A percentile compares a stretch with the other conserved stretches of the same genome.
Evolutionary conservation across 108 stramenopile genomes (phyloP).

Genomic region (Nannochloropsis gaditana): DNA sequence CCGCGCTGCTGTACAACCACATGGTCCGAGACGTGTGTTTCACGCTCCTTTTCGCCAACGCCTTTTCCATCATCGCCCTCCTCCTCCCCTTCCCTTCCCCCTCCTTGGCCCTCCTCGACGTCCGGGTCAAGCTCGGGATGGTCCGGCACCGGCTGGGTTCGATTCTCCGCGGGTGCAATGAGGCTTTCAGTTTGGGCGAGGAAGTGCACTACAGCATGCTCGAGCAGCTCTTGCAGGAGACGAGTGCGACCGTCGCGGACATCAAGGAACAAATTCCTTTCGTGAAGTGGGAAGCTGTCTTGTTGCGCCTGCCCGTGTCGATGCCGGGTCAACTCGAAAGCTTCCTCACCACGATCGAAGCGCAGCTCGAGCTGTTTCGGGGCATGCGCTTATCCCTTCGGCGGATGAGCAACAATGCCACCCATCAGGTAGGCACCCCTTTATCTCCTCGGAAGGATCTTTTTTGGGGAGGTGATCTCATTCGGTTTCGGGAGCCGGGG

Average conservation of each 20-base stretch:
- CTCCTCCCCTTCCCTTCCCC: background rate
- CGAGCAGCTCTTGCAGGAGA: background rate
- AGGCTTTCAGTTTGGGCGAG: background rate
- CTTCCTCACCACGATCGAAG: background rate
- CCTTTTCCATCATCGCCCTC: background rate
- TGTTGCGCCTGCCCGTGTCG: background rate
- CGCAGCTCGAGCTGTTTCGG: background rate
- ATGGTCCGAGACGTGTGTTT: background rate
- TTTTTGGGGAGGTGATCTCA: no score
- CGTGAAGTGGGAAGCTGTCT: background rate
- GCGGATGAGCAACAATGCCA: constrained; percentile 6
- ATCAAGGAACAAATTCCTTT: background rate
- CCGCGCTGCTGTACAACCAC: background rate
- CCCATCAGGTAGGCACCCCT: background rate
- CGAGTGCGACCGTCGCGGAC: background rate
- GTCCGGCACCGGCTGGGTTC: background rate
- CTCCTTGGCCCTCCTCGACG: background rate
- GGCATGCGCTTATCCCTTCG: constrained; percentile 7
- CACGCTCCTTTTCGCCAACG: background rate
- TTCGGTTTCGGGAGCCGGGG: no score
- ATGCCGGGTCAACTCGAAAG: background rate
- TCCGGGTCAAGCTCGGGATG: background rate
- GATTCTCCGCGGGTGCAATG: background rate
- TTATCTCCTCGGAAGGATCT: background rate
- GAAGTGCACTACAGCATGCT: constrained; percentile 2